Base-by-base conservation (phyloP, 176 grass and related monocot genomes). In the Alopecurus myosuroides region DNA sequence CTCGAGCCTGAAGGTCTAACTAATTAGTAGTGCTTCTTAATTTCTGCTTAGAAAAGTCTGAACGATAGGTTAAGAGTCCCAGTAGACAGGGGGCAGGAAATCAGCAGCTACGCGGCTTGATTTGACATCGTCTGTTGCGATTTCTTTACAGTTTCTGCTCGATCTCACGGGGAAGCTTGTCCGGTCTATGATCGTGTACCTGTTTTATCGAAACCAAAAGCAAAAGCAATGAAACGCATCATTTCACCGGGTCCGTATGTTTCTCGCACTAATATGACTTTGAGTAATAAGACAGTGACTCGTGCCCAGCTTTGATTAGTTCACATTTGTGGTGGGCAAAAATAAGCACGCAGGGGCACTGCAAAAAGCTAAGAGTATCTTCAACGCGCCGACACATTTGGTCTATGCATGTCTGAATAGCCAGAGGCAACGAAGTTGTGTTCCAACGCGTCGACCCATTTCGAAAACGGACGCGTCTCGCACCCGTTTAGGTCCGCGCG, bases 21-120 rank as follows among this genome's bases (percentile, higher is more conserved):
- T 22, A 56, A 2, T 11, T 13, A 28, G 56, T 60, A 7, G 30
- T 34, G 15, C 7, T 19, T 65, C 1, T 5, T 39, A 22, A 7
- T 17, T 71, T 18, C 10, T 29, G 13, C 41, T 44, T 10, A 48
- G 23, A 18, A 29, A 30, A 73, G 0, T 49, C 30, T 49, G n/a
- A 14, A 86, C 1, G 66, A 86, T 50, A n/a, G 25, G 13, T 29
- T 30, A 62, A 30, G 58, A 77, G 61, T 39, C 66, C 53, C 31
- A 62, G 17, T 55, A 49, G 55, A 86, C 67, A 72, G 17, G 77
- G 26, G 1, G 41, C 67, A 81, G 77, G 55, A 74, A 86, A 74
- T 67, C 70, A 67, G 70, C 78, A 76, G 26, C 57, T 26, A 42
- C 0, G 34, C 68, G 61, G 77, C 71, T 64, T 20, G 56, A 65